Evolutionary conservation across 2,329 filamentous ascomycete species (phyloP), one percentile per base, ranked within the genome.

Genomic region (Cyphellophora europaea): DNA sequence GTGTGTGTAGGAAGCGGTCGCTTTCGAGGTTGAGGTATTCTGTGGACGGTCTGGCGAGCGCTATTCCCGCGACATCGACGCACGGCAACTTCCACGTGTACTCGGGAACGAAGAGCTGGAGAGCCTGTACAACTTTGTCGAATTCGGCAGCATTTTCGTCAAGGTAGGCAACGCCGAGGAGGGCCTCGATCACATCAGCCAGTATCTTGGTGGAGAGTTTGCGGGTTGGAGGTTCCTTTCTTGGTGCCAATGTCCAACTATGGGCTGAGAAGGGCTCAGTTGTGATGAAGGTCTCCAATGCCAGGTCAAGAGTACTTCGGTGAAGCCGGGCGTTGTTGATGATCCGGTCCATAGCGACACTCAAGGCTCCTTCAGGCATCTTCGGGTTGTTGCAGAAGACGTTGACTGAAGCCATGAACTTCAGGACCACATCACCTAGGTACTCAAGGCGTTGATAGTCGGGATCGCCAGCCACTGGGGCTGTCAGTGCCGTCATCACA

Each of bases 391-490:
- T 53, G 12, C 68, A 66, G 52, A 70, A 66, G 4, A 88, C 66
- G 36, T 86, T 79, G 2, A 85, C 54, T 0, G 77, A 75, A 0
- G 81, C 69, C 30, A 74, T 75, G 37, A 80, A 73, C 50, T 96
- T 96, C 23, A 96, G 66, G 2, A 93, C 66, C 0, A 77, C 77
- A 50, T 96, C 89, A 0, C 91, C 91, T 0, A 95, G 62, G 47
- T 93, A 93, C 53, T 96, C 91, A 0, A 93, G 63, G 3, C 82
- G 69, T 49, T 96, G 82, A 52, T 95, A 95, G 44, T 94, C 72
- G 16, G 27, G 17, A 8, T 17, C 31, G 11, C 27, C 15, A 10
- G 27, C 35, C 4, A 10, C 13, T 13, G 44, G 41, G 14, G 32
- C 15, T 21, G 41, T 43, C 18, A 47, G 16, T 19, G 44, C 43